phyloP scores from a whole-genome alignment of 163 green algal species.

The Smithsoniella earleae region DNA sequence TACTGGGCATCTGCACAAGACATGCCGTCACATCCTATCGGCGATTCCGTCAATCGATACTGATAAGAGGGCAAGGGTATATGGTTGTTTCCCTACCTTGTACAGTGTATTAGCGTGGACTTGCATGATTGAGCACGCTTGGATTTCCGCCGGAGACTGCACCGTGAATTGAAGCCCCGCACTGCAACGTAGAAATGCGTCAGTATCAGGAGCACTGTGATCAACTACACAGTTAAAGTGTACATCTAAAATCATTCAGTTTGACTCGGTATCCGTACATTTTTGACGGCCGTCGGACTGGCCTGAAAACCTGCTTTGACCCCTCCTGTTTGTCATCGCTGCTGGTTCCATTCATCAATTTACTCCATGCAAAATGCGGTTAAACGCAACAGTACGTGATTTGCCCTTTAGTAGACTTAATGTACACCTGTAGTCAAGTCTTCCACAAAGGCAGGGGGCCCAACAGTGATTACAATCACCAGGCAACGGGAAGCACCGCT shows the following conservation, averaged over 20 bases:
- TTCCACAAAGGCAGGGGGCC: too few species aligned
- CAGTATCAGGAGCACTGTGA: too few species aligned
- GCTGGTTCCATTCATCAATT: too few species aligned
- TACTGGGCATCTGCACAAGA: constrained; percentile 16
- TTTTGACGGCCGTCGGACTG: constrained; percentile 2
- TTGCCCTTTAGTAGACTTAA: too few species aligned
- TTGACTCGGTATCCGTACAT: neutral
- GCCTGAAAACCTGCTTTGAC: neutral
- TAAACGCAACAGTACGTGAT: too few species aligned
- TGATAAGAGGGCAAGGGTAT: neutral
- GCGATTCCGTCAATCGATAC: neutral
- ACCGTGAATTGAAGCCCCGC: constrained; percentile 2
- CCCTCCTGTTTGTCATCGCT: neutral
- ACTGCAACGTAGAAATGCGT: neutral
- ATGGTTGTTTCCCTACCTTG: neutral
- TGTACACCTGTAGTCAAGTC: too few species aligned
- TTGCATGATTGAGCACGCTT: neutral
- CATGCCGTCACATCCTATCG: neutral
- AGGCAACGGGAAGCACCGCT: too few species aligned
- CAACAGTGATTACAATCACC: too few species aligned
- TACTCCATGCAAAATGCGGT: too few species aligned
- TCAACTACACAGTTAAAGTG: neutral
- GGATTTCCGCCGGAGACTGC: constrained; percentile 25
- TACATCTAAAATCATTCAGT: neutral
- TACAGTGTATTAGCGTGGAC: constrained; percentile 28